phyloP scores from a whole-genome alignment of 108 stramenopile species.

The Cyclotella sp. region DNA sequence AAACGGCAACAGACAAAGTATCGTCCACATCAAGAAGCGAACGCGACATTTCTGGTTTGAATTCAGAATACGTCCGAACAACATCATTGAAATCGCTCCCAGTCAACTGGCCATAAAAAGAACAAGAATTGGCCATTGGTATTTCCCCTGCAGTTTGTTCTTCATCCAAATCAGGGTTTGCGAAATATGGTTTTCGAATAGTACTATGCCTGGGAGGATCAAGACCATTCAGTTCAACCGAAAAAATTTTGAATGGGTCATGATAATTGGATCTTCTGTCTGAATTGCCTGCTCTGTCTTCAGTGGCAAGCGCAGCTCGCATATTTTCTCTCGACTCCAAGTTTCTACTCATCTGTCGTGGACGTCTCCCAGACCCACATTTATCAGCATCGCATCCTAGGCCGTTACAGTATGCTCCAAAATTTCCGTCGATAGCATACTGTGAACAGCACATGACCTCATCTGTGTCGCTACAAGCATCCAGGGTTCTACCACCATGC shows the following conservation, averaged over 20 bases:
- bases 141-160: too few species aligned
- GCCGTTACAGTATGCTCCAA: conserved; percentile 5
- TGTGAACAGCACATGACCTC: conserved; percentile 7
- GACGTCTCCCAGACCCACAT: conserved; percentile 6
- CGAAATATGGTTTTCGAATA: too few species aligned
- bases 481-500: too few species aligned
- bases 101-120: not conserved
- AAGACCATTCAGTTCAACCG: too few species aligned
- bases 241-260: too few species aligned
- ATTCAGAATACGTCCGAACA: not conserved
- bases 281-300: too few species aligned
- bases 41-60: not conserved
- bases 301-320: not conserved
- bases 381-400: conserved; percentile 1
- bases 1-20: not conserved
- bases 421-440: not conserved
- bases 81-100: not conserved
- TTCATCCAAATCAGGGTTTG: too few species aligned
- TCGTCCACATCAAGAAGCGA: not conserved
- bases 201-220: too few species aligned
- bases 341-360: not conserved
- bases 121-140: not conserved
- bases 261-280: too few species aligned
- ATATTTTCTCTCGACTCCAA: not conserved
- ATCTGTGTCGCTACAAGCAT: not conserved